Percentiles rank a stretch among this genome's conserved stretches.
These are phyloP conservation scores for Globisporangium sylvaticum DNA, from an alignment of 352 stramenopile species.

Conservation along the genomic window DNA sequence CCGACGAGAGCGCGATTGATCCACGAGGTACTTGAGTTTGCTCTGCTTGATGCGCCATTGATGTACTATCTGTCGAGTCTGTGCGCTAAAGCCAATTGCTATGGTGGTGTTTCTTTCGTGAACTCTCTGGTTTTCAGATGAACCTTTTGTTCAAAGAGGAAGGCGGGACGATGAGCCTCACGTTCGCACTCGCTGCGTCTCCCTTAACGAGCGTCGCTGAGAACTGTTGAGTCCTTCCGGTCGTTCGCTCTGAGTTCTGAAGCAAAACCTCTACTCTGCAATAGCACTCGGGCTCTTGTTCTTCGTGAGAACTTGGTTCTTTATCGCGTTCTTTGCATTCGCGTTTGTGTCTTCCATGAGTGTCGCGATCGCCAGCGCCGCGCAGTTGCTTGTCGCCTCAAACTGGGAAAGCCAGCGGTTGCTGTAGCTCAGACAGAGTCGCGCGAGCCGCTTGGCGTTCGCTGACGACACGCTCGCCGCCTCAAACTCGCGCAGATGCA, in stretches of 20 bases:
- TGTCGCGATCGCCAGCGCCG: conserved; percentile 59
- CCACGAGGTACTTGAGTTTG: conserved; percentile 7
- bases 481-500: conserved; percentile 81
- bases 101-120: background rate
- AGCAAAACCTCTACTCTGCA: background rate
- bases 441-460: conserved; percentile 86
- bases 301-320: background rate
- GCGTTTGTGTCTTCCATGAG: conserved; percentile 60
- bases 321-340: background rate
- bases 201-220: background rate
- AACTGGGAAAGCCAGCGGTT: conserved; percentile 89
- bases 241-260: background rate
- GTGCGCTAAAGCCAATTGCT: background rate
- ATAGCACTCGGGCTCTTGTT: background rate
- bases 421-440: conserved; percentile 89
- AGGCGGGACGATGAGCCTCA: conserved; percentile 14
- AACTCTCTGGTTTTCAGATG: conserved; percentile 13
- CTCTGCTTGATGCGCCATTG: background rate
- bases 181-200: background rate
- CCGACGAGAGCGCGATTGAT: background rate
- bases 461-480: conserved; percentile 67
- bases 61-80: background rate
- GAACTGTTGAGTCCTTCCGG: background rate
- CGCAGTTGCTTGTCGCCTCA: conserved; percentile 81
- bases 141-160: conserved; percentile 34